Percentiles rank a stretch among this genome's conserved stretches.
Conservation (phyloP, 2,329 filamentous ascomycete species). For the Pseudophaeomoniella oleicola region DNA sequence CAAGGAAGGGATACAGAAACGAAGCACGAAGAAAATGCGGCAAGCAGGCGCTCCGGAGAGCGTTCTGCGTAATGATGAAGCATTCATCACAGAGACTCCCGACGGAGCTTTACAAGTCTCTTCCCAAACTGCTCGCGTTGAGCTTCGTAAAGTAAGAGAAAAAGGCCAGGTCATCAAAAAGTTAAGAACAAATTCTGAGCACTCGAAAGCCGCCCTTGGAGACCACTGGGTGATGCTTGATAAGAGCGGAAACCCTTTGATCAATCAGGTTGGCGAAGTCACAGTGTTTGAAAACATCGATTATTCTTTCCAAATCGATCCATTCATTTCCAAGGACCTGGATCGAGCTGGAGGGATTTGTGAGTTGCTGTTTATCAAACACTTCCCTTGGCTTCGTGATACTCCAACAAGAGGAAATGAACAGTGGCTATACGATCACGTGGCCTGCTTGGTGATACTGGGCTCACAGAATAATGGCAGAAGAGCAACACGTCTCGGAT, state of each 20-base stretch:
- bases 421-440: background rate
- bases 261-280: background rate
- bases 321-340: background rate
- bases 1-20: background rate
- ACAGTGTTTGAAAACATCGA: background rate
- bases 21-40: background rate
- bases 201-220: background rate
- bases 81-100: background rate
- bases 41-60: too few relatives aligned
- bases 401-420: background rate
- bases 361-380: slow-evolving; percentile 1
- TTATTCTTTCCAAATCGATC: background rate
- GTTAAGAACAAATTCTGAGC: background rate
- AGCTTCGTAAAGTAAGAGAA: background rate
- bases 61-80: background rate
- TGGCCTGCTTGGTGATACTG: background rate
- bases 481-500: background rate
- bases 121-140: background rate
- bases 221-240: background rate
- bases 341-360: slow-evolving; percentile 20
- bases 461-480: background rate
- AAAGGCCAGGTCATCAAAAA: background rate
- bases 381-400: background rate
- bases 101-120: background rate
- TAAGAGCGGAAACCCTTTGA: background rate